phyloP scores from a whole-genome alignment of 192 early-diverging fungal genomes.

The Lobulomyces angularis region DNA sequence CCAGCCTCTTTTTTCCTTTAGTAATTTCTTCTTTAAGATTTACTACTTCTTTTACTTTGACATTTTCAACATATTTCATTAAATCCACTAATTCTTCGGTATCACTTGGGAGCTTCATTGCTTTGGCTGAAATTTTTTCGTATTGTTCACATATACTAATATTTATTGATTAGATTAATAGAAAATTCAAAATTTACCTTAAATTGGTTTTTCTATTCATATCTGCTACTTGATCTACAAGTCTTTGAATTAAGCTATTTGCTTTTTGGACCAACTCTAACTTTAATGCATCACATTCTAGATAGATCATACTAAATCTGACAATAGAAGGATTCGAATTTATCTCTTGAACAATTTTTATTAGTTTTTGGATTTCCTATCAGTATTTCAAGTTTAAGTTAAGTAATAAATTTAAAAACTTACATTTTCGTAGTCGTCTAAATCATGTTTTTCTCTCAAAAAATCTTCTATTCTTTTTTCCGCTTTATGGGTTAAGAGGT shows the following conservation, averaged over 20 bases:
- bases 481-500: conserved; percentile 45
- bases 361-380: conserved; percentile 53
- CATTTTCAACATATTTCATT: conserved; percentile 43
- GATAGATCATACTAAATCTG: conserved; percentile 41
- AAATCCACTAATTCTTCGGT: conserved; percentile 49
- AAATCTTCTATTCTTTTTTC: conserved; percentile 55
- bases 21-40: conserved; percentile 36
- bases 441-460: conserved; percentile 46
- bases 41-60: conserved; percentile 35
- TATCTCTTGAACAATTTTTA: conserved; percentile 46
- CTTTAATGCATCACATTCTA: conserved; percentile 48
- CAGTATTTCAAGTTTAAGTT: conserved; percentile 3
- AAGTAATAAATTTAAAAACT: conserved; percentile 11
- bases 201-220: conserved; percentile 44
- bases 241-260: conserved; percentile 38
- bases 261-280: conserved; percentile 40
- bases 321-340: conserved; percentile 31
- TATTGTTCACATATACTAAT: conserved; percentile 46
- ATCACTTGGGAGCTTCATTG: conserved; percentile 43
- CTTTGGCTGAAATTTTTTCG: conserved; percentile 42
- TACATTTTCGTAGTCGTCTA: conserved; percentile 46
- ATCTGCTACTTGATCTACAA: conserved; percentile 50
- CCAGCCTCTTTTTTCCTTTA: conserved; percentile 39
- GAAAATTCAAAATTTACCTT: conserved; percentile 11
- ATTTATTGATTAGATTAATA: neutral